Evolutionary conservation across 225 moss, liverwort and hornwort species (phyloP).

Genomic region (Marchantia polymorpha): DNA sequence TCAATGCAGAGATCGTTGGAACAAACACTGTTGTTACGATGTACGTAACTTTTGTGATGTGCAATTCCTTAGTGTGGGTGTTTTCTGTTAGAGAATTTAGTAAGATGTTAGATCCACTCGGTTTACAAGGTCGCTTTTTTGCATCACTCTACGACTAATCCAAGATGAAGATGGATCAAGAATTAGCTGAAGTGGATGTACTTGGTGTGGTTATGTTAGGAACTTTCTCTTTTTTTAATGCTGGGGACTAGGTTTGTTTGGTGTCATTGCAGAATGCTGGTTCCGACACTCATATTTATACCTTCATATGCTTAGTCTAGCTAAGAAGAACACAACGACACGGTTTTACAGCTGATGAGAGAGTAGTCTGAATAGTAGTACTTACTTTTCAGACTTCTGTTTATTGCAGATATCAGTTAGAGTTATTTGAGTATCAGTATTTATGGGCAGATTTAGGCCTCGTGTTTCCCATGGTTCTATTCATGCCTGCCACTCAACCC

Average conservation of each 20-base stretch:
- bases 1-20: no score
- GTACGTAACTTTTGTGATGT: no score
- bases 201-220: background rate
- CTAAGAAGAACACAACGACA: background rate
- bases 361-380: background rate
- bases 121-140: no score
- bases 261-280: background rate
- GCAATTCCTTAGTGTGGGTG: no score
- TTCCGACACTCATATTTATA: background rate
- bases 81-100: no score
- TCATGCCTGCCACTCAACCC: conserved; percentile 49
- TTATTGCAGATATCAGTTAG: conserved; percentile 36
- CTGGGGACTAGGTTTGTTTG: background rate
- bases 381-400: background rate
- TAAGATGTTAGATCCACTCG: no score
- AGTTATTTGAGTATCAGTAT: conserved; percentile 42
- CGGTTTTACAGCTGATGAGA: background rate
- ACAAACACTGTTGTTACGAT: no score
- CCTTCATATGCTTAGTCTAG: background rate
- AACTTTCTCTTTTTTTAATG: background rate
- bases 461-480: conserved; percentile 49
- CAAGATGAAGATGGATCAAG: background rate
- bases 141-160: no score
- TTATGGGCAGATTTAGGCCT: conserved; percentile 50
- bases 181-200: background rate